A percentile compares a stretch with the other conserved stretches of the same genome.
Evolutionary conservation across 345 rosid genomes (phyloP).

Genomic region (Brassica juncea): DNA sequence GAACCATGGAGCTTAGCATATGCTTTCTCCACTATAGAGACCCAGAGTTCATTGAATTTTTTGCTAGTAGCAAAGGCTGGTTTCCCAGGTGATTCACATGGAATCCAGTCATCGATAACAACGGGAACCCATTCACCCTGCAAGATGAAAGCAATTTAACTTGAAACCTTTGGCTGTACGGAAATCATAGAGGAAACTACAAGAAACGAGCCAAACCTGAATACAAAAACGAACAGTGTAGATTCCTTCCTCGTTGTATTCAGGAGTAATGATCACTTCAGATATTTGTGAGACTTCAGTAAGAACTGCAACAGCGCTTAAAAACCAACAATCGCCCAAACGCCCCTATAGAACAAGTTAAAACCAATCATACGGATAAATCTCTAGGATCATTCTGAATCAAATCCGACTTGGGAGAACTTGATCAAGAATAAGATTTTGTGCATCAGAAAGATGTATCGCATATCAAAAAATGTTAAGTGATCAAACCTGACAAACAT

Average conservation of each 20-base stretch:
- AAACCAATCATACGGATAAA: constrained; percentile 14
- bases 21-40: constrained; percentile 94
- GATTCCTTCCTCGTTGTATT: constrained; percentile 96
- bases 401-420: constrained; percentile 11
- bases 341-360: constrained; percentile 72
- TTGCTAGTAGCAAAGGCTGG: constrained; percentile 99
- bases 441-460: constrained; percentile 21
- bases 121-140: constrained; percentile 99
- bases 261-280: constrained; percentile 95
- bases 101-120: constrained; percentile 99
- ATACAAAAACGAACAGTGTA: constrained; percentile 99
- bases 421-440: constrained; percentile 21
- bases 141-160: constrained; percentile 25
- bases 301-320: constrained; percentile 97
- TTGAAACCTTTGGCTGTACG: not conserved
- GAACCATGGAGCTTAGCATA: constrained; percentile 99
- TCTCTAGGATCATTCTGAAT: not conserved
- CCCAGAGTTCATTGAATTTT: constrained; percentile 94
- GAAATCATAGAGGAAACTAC: constrained; percentile 20
- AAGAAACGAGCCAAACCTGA: constrained; percentile 60
- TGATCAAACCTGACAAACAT: constrained; percentile 94
- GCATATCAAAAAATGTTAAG: constrained; percentile 8
- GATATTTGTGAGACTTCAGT: constrained; percentile 94
- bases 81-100: constrained; percentile 92
- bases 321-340: constrained; percentile 98